phyloP scores from a whole-genome alignment of 192 early-diverging fungal species.

The Umbelopsis sp. region DNA sequence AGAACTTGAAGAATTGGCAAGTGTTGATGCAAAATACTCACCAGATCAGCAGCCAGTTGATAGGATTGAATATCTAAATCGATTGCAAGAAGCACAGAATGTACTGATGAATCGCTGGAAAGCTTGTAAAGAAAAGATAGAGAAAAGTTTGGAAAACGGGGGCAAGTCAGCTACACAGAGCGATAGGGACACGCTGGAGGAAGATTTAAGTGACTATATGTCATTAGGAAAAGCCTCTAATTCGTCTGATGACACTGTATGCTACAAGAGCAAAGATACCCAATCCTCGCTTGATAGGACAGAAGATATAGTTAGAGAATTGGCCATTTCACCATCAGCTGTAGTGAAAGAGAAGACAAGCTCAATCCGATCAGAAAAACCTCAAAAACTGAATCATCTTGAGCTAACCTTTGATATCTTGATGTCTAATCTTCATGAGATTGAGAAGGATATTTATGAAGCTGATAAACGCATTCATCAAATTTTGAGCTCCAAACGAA shows the following conservation, averaged over 20 bases:
- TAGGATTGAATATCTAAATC: background rate
- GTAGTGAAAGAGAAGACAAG: background rate
- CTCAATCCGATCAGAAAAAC: background rate
- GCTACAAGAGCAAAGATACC: background rate
- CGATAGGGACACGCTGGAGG: background rate
- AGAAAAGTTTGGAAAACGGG: background rate
- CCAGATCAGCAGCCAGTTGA: background rate
- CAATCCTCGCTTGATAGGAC: background rate
- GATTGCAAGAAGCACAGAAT: constrained; percentile 4
- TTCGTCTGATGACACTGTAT: background rate
- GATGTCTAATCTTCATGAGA: constrained; percentile 55
- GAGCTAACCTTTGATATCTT: constrained; percentile 55
- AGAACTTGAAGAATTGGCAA: background rate
- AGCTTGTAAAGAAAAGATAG: constrained; percentile 1
- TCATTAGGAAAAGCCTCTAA: background rate
- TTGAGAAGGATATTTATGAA: constrained; percentile 49
- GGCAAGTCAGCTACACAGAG: background rate
- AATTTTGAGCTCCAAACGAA: constrained; percentile 44
- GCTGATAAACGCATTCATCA: constrained; percentile 39
- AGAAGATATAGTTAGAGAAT: background rate
- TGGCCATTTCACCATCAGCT: constrained; percentile 3
- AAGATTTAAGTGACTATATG: background rate
- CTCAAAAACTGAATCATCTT: constrained; percentile 42
- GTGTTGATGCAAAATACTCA: no score
- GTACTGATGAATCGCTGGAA: constrained; percentile 12